phyloP scores from a whole-genome alignment of 108 stramenopile genomes.

The Cyclotella choctawhatcheeana region DNA sequence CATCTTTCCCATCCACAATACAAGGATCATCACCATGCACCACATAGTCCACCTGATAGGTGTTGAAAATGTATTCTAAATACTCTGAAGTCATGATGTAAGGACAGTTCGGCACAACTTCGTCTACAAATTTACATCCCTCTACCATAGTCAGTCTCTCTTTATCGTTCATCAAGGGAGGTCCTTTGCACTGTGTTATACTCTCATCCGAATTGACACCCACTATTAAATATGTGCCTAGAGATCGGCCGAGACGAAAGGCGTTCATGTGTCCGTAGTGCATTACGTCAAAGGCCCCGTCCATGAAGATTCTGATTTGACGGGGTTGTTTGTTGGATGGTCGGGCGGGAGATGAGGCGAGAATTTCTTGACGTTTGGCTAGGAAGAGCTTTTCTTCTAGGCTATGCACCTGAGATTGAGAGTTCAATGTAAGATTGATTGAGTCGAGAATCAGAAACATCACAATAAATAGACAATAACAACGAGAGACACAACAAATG shows the following conservation, averaged over 20 bases:
- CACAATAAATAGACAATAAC: not conserved
- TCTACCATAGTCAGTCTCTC: slow-evolving; percentile 93
- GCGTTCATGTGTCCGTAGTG: slow-evolving; percentile 99
- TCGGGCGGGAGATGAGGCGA: slow-evolving; percentile 22
- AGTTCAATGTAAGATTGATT: not conserved
- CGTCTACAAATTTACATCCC: slow-evolving; percentile 98
- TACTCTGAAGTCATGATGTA: slow-evolving; percentile 98
- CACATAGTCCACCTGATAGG: slow-evolving; percentile 92
- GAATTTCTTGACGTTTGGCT: slow-evolving; percentile 42
- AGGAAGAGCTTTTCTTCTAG: slow-evolving; percentile 66
- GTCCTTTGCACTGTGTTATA: slow-evolving; percentile 94
- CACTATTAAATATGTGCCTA: slow-evolving; percentile 96
- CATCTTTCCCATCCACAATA: slow-evolving; percentile 94
- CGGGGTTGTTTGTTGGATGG: slow-evolving; percentile 8
- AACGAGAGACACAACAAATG: not conserved
- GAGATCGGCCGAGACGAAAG: slow-evolving; percentile 93
- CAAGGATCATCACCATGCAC: slow-evolving; percentile 99
- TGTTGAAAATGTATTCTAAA: slow-evolving; percentile 88
- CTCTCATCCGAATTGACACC: slow-evolving; percentile 97
- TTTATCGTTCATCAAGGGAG: slow-evolving; percentile 94
- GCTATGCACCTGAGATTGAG: slow-evolving; percentile 49
- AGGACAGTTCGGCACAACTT: slow-evolving; percentile 95
- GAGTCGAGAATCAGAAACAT: not conserved
- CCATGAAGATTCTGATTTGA: slow-evolving; percentile 93
- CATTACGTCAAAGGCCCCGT: slow-evolving; percentile 98